These are phyloP conservation scores for Ustilago trichophora DNA, from an alignment of 1,284 basidiomycete genomes.

Conservation along the genomic window DNA sequence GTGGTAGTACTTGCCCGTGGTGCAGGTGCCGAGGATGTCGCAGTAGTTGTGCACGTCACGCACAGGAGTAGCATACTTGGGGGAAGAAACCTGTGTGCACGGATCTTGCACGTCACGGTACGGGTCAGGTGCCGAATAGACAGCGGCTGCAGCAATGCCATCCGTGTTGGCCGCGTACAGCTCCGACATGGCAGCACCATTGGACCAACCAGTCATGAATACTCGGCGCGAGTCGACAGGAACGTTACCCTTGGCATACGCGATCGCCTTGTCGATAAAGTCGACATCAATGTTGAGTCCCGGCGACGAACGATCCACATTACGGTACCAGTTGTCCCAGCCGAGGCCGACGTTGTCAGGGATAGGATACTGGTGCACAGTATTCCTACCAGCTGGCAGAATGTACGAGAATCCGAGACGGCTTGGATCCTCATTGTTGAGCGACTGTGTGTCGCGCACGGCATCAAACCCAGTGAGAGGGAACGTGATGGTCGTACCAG, in stretches of 20 bases:
- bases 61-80: constrained; percentile 21
- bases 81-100: constrained; percentile 23
- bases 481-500: constrained; percentile 2
- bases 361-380: constrained; percentile 20
- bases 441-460: constrained; percentile 21
- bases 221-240: constrained; percentile 18
- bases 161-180: constrained; percentile 25
- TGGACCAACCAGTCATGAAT: constrained; percentile 25
- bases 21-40: constrained; percentile 28
- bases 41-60: constrained; percentile 33
- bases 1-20: constrained; percentile 22
- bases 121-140: constrained; percentile 37
- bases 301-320: constrained; percentile 27
- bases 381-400: constrained; percentile 26
- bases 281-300: constrained; percentile 27
- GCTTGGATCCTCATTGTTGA: constrained; percentile 14
- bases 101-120: constrained; percentile 37
- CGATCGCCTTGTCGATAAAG: constrained; percentile 27
- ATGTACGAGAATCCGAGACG: constrained; percentile 29
- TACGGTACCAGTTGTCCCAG: constrained; percentile 43
- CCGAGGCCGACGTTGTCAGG: constrained; percentile 24
- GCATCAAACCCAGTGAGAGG: constrained; percentile 17
- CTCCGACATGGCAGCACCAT: constrained; percentile 14
- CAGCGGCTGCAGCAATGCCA: constrained; percentile 31
- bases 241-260: constrained; percentile 14